Evolutionary conservation across 768 basidiomycete species (phyloP).

Genomic region (Trichaptum fuscoviolaceum): DNA sequence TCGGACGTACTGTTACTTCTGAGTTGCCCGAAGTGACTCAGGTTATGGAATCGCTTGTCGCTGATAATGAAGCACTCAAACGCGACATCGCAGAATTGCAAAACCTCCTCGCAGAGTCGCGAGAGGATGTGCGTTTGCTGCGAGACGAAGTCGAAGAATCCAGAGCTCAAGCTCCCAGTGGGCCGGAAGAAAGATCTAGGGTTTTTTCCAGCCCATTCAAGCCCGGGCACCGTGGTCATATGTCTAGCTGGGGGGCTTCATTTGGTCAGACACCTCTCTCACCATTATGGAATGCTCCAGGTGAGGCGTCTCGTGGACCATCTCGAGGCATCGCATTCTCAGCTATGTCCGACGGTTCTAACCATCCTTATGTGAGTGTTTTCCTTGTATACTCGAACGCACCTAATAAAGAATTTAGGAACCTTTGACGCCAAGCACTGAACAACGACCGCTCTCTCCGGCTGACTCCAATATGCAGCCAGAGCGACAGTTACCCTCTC

Average conservation of each 20-base stretch:
- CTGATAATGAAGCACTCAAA: slow-evolving; percentile 78
- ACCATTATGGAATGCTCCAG: background rate
- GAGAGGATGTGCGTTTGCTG: slow-evolving; percentile 67
- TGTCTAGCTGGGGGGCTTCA: background rate
- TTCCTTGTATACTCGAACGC: slow-evolving; percentile 3
- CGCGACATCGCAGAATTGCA: slow-evolving; percentile 79
- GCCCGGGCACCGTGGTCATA: background rate
- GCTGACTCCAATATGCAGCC: slow-evolving; percentile 28
- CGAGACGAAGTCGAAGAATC: slow-evolving; percentile 74
- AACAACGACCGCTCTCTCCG: slow-evolving; percentile 37
- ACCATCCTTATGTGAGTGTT: background rate
- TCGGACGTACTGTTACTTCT: slow-evolving; percentile 11
- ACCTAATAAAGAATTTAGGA: slow-evolving; percentile 26
- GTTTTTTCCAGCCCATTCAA: background rate
- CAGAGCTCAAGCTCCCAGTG: background rate
- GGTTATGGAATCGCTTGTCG: slow-evolving; percentile 79
- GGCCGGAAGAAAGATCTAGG: background rate
- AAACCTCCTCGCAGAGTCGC: slow-evolving; percentile 62
- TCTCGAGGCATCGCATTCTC: background rate
- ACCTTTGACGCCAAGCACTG: slow-evolving; percentile 42
- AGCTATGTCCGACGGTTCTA: background rate
- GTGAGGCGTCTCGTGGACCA: background rate
- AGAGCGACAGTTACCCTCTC: slow-evolving; percentile 22
- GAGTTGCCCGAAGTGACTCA: slow-evolving; percentile 58
- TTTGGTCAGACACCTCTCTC: background rate